Base-by-base conservation (phyloP, 352 stramenopile genomes). In the Thraustochytrium striatum region DNA sequence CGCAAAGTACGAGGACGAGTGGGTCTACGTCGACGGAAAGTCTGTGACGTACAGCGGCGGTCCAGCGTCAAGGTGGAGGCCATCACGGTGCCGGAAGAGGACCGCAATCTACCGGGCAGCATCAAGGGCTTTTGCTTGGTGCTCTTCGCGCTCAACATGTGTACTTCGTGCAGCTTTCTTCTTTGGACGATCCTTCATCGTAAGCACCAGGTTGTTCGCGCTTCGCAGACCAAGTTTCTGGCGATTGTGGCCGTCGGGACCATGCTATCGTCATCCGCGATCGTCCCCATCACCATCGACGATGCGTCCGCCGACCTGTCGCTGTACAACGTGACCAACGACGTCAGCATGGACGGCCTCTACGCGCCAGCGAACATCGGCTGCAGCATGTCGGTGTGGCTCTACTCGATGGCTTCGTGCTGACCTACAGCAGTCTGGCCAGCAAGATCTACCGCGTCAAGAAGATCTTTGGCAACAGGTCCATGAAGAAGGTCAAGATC, bases 91-190 rank as follows among this genome's bases (percentile, higher is more conserved):
- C 47, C 25, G 16, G 25, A 21, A 16, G 25, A n/a, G 16, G 47
- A 55, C 47, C 16, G 16, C 16, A 55, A 55, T 25, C 25, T 16
- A 25, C 47, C 47, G 47, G 47, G 47, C 47, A 55, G 25, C 38
- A 21, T 73, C 39, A 73, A 73, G 44, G 16, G 32, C 7, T 57
- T 73, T 72, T n/a, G 16, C 28, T n/a, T n/a, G n/a, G n/a, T n/a
- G n/a, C n/a, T n/a, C 16, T 55, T 25, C 25, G 47, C 47, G 16
- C 16, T 55, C 47, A 55, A 55, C 47, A 25, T 55, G 25, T 55
- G 16, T 25, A 55, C 47, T 16, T 16, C 47, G 47, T 55, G 16
- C 16, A 55, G 47, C 47, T 55, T 55, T 25, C 47, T 55, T 21
- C 47, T 55, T 55, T 55, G 47, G 47, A 55, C 47, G 16, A 21